phyloP scores from a whole-genome alignment of 1,284 basidiomycete genomes.

The Sporisorium iseilematis-ciliati region DNA sequence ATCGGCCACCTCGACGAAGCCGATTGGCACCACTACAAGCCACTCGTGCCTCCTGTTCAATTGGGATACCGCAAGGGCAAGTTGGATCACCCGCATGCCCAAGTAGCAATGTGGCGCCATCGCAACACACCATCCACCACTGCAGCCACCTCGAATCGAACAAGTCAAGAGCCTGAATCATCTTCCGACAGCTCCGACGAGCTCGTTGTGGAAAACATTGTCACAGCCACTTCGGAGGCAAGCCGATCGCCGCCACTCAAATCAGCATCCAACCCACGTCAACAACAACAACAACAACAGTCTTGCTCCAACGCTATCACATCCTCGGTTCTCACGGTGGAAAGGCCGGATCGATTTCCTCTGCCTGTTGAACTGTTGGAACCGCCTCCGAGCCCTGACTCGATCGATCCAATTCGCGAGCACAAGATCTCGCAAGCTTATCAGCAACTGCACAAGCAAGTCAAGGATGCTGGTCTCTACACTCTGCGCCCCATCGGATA shows the following conservation, averaged over 20 bases:
- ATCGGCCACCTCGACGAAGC: conserved; percentile 79
- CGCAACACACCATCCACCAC: conserved; percentile 21
- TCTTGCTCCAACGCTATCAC: neutral
- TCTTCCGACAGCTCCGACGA: conserved; percentile 20
- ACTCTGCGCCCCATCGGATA: conserved; percentile 88
- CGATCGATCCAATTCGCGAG: conserved; percentile 76
- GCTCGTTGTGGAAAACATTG: conserved; percentile 16
- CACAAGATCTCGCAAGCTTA: conserved; percentile 82
- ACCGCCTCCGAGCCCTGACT: conserved; percentile 69
- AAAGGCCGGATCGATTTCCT: conserved; percentile 56
- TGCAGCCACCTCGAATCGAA: conserved; percentile 15
- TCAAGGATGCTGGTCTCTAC: conserved; percentile 87
- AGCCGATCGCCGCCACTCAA: neutral
- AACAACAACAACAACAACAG: too few relatives aligned
- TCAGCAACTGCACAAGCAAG: conserved; percentile 80
- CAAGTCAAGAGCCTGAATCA: conserved; percentile 12
- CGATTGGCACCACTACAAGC: conserved; percentile 75
- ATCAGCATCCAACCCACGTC: neutral
- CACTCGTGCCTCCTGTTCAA: conserved; percentile 89
- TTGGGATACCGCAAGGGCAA: conserved; percentile 74
- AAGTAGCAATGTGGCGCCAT: conserved; percentile 59
- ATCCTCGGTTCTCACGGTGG: conserved; percentile 14
- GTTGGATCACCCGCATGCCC: conserved; percentile 66
- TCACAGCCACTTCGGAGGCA: neutral
- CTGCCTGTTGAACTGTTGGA: conserved; percentile 67